Conservation (phyloP, 768 basidiomycete genomes). For the Multifurca ochricompacta region DNA sequence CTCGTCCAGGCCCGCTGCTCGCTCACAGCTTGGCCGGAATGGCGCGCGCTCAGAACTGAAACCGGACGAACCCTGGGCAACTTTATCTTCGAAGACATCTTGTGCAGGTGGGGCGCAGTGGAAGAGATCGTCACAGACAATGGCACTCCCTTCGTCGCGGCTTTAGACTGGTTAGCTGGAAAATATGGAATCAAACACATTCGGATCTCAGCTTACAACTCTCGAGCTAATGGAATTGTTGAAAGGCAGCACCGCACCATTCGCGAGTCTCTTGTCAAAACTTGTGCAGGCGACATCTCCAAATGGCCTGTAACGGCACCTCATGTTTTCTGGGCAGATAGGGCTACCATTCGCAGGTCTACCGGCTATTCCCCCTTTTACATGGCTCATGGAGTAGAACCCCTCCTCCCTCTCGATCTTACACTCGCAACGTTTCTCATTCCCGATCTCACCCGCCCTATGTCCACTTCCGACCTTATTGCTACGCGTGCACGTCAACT, state of each 20-base stretch:
- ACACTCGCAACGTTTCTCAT: too few relatives aligned
- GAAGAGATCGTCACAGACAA: too few relatives aligned
- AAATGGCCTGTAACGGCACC: slow-evolving; percentile 28
- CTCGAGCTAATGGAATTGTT: slow-evolving; percentile 32
- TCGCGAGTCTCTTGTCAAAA: slow-evolving; percentile 34
- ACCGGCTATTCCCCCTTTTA: slow-evolving; percentile 31
- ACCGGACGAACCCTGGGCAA: slow-evolving; percentile 22
- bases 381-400: slow-evolving; percentile 19
- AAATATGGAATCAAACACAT: slow-evolving; percentile 35
- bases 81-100: slow-evolving; percentile 32
- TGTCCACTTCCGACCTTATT: slow-evolving; percentile 19
- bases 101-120: slow-evolving; percentile 35
- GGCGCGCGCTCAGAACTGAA: too few relatives aligned
- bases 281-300: slow-evolving; percentile 25
- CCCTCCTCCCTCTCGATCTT: slow-evolving; percentile 23
- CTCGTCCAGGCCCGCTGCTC: too few relatives aligned
- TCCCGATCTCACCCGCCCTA: background rate
- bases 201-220: slow-evolving; percentile 36
- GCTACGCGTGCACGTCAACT: slow-evolving; percentile 5
- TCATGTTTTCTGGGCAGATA: slow-evolving; percentile 33
- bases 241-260: slow-evolving; percentile 27
- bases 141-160: too few relatives aligned
- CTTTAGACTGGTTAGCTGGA: too few relatives aligned
- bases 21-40: too few relatives aligned
- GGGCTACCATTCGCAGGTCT: slow-evolving; percentile 24